Evolutionary conservation across 1,139 yeast genomes (phyloP), one percentile per base, ranked within the genome.

Genomic region (Suhomyces ambrosiae): DNA sequence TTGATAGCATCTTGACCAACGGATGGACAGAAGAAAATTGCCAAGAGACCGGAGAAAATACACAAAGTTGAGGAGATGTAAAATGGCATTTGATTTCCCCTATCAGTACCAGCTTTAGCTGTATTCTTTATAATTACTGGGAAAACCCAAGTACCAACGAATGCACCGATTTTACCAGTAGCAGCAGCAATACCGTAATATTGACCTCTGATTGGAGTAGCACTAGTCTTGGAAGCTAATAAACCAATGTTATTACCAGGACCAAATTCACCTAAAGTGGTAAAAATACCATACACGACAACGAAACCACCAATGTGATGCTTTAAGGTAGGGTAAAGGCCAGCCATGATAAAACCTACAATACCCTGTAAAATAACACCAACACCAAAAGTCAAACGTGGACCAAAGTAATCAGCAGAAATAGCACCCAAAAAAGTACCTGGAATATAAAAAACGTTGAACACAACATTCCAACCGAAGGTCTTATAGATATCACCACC

Each of bases 161-260:
- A 89, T 2, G 96, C 96, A 55, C 97, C 97, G 45, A 88, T 71
- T 61, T 89, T 89, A 54, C 96, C 97, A 38, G 80, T 54, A 19
- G 96, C 96, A 41, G 97, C 96, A 32, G 95, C 92, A 50, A 88
- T 74, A 50, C 94, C 94, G 59, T 90, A 90, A 64, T 86, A 86
- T 53, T 84, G 86, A 44, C 97, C 97, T 67, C 97, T 81, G 39
- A 89, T 76, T 18, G 95, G 81, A 11, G 96, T 84, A 29, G 96
- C 86, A 35, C 83, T 76, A 21, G 95, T 84, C 64, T 89, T 89
- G 27, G 96, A 77, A 18, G 96, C 95, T 45, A 90, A 71, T 42
- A 86, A 67, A 49, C 97, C 97, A 59, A 86, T 83, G 62, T 86
- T 87, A 63, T 89, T 88, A 65, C 97, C 97, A 11, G 96, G 90